phyloP scores from a whole-genome alignment of 2,329 filamentous ascomycete genomes.

The Zasmidium cellare region DNA sequence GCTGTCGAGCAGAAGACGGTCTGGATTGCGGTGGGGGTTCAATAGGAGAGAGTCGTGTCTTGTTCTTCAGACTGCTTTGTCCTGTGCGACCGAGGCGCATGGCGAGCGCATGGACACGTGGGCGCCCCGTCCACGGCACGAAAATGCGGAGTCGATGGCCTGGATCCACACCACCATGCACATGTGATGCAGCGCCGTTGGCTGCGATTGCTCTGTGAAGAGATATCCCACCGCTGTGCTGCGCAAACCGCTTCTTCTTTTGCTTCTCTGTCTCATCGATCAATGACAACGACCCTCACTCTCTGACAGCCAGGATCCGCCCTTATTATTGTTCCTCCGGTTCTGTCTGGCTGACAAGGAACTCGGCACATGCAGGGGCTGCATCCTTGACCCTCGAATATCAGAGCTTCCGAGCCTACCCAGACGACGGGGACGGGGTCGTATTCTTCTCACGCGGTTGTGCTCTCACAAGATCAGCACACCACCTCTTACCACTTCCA shows the following conservation, averaged over 20 bases:
- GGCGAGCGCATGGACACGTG: too few relatives aligned
- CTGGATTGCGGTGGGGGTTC: too few relatives aligned
- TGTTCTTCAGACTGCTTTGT: too few relatives aligned
- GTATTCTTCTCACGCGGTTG: neutral
- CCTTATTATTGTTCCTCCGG: neutral
- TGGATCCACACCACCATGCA: too few relatives aligned
- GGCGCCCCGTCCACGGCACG: too few relatives aligned
- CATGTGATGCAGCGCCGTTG: too few relatives aligned
- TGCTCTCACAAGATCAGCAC: neutral
- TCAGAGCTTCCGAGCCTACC: neutral
- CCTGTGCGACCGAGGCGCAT: too few relatives aligned
- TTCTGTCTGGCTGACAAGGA: neutral
- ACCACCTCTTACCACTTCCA: neutral
- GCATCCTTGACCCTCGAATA: neutral
- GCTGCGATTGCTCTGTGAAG: too few relatives aligned
- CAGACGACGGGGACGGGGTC: neutral
- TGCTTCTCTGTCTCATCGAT: neutral
- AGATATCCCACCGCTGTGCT: neutral
- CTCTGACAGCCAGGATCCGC: neutral
- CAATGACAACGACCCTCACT: neutral
- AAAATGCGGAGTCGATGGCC: too few relatives aligned
- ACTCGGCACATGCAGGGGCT: neutral
- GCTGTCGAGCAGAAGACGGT: neutral
- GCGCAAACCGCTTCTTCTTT: neutral
- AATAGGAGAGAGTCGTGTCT: too few relatives aligned